These are phyloP conservation scores for Arthrobotrys megalospora DNA, from an alignment of 2,329 filamentous ascomycete species.

Conservation along the genomic window DNA sequence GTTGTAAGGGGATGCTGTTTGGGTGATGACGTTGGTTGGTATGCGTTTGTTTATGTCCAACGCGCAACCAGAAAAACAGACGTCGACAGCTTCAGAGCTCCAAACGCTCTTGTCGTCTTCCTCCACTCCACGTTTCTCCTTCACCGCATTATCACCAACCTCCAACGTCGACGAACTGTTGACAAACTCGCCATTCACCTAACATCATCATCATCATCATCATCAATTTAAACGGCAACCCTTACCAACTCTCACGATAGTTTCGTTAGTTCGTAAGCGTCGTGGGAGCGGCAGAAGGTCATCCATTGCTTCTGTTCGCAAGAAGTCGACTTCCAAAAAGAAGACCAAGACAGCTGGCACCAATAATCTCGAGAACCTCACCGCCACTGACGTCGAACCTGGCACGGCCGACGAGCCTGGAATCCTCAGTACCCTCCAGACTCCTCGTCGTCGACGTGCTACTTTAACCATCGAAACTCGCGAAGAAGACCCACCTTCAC, in stretches of 20 bases:
- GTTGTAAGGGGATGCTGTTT: constrained; percentile 7
- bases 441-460: constrained; percentile 2
- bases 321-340: background rate
- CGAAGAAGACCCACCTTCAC: constrained; percentile 26
- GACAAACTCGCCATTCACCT: background rate
- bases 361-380: constrained; percentile 6
- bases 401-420: constrained; percentile 4
- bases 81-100: constrained; percentile 42
- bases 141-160: background rate
- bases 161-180: background rate
- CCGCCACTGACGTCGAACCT: background rate
- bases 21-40: constrained; percentile 51
- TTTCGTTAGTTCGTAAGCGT: constrained; percentile 43
- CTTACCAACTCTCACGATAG: constrained; percentile 46
- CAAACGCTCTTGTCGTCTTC: constrained; percentile 19
- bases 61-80: constrained; percentile 32
- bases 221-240: constrained; percentile 10
- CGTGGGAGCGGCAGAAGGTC: constrained; percentile 29
- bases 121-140: background rate
- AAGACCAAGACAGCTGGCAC: background rate
- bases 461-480: background rate
- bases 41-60: constrained; percentile 59
- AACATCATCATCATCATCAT: background rate
- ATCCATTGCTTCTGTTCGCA: background rate
- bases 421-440: background rate